Base-by-base conservation (phyloP, 345 rosid genomes). In the Linum tenue region DNA sequence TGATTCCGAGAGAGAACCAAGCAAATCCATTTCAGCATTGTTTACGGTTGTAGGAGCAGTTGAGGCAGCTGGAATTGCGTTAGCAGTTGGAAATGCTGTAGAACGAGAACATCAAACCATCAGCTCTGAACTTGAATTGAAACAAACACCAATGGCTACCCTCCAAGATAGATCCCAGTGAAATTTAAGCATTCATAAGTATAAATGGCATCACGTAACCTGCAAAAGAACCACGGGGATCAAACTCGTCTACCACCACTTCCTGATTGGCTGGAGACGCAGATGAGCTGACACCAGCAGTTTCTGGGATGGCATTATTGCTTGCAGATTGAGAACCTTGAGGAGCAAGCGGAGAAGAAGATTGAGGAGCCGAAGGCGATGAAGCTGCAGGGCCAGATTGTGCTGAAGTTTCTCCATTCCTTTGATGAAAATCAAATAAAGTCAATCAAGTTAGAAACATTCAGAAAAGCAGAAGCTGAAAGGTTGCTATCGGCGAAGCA, bases 1-100 rank as follows among this genome's bases (percentile, higher is more conserved):
- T 50, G 83, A 72, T 67, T 90, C 97, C 17, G 97, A 78, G 58
- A 89, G 73, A 56, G 84, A 78, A 66, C 91, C 94, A 64, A 92
- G 88, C 77, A 92, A 79, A 77, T 94, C 96, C 72, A 89, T 80
- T 76, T 88, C 91, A 41, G 75, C 80, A 81, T 44, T 85, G 73
- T 68, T 83, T 50, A 83, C 69, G 64, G 83, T 51, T 11, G 79
- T 60, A 37, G 85, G 76, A 36, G 64, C 76, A 79, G 81, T 56
- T 39, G 68, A 43, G 44, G 79, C 65, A 59, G 67, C 17, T 64
- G 82, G 51, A 62, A 74, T 66, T 72, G 65, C 71, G 38, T 74
- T 37, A 37, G 69, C 38, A 4, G 67, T 3, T 2, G 67, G 56
- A 6, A 81, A 67, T 69, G 83, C 78, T 72, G 75, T 40, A 63